phyloP scores from a whole-genome alignment of 2,329 filamentous ascomycete genomes.

The Nigrospora osmanthi region DNA sequence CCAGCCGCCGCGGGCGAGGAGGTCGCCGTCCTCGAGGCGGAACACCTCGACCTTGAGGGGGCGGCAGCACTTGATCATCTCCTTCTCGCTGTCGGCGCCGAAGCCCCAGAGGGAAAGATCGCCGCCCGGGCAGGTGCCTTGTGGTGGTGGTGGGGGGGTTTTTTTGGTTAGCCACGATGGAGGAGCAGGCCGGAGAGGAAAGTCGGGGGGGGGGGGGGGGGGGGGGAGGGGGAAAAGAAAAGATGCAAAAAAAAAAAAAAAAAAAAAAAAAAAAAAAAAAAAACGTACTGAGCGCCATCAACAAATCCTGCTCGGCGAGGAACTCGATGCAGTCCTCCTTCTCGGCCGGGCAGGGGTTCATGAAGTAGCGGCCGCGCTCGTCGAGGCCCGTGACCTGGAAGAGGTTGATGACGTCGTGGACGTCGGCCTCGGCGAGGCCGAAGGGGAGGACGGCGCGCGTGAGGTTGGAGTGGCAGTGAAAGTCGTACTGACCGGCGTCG shows the following conservation, averaged over 20 bases:
- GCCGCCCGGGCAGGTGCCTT: constrained; percentile 68
- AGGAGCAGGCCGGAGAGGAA: too few species aligned
- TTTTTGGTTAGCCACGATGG: too few species aligned
- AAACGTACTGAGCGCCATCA: constrained; percentile 49
- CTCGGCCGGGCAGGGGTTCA: constrained; percentile 53
- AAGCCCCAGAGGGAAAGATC: constrained; percentile 80
- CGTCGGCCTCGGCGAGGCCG: constrained; percentile 63
- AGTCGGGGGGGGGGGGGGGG: too few species aligned
- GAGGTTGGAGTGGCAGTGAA: constrained; percentile 78
- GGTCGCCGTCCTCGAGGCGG: constrained; percentile 42
- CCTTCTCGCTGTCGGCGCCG: constrained; percentile 57
- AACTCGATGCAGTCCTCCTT: constrained; percentile 62
- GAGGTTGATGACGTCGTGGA: constrained; percentile 80
- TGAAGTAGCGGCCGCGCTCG: constrained; percentile 65
- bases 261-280: too few species aligned
- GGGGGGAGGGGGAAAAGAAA: too few species aligned
- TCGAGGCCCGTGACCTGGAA: constrained; percentile 81
- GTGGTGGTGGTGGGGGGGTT: too few species aligned
- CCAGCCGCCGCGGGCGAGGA: constrained; percentile 53
- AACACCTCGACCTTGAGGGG: constrained; percentile 71
- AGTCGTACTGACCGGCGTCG: constrained; percentile 64
- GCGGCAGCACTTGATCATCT: constrained; percentile 63
- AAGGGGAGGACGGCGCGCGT: constrained; percentile 62
- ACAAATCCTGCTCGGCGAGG: constrained; percentile 69
- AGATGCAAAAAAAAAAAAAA: too few species aligned